Conservation (phyloP, 306 rosid species). For the Glycine soja region DNA sequence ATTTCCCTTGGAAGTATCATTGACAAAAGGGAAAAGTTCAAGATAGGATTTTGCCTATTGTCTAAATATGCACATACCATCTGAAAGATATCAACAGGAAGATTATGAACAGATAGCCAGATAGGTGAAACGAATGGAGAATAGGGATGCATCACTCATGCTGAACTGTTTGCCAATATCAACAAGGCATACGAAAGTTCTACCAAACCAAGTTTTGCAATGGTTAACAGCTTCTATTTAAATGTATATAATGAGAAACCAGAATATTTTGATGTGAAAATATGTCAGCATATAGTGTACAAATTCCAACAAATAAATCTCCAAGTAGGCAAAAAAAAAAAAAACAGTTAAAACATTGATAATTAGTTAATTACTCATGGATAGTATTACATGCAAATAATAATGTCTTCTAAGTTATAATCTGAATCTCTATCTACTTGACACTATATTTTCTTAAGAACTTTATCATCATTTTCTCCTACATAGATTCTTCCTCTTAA, state of each 20-base stretch:
- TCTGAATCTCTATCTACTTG: conserved; percentile 24
- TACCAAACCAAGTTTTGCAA: conserved; percentile 21
- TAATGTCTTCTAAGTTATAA: conserved; percentile 22
- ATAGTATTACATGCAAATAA: conserved; percentile 29
- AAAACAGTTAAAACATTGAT: conserved; percentile 11
- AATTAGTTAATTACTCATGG: conserved; percentile 29
- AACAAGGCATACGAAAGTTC: conserved; percentile 20
- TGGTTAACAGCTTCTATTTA: conserved; percentile 31
- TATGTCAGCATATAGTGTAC: background rate
- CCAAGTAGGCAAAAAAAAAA: conserved; percentile 17
- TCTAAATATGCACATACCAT: conserved; percentile 20
- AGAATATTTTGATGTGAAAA: conserved; percentile 31
- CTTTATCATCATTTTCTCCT: conserved; percentile 14
- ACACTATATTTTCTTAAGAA: conserved; percentile 18
- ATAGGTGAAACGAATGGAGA: conserved; percentile 32
- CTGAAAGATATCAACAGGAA: conserved; percentile 16
- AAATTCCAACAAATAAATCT: conserved; percentile 35
- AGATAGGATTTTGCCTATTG: conserved; percentile 2
- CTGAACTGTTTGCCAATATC: conserved; percentile 17
- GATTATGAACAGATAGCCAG: conserved; percentile 23
- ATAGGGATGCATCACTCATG: conserved; percentile 10
- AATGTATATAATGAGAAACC: conserved; percentile 35
- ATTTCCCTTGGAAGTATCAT: conserved; percentile 28
- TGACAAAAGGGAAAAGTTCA: background rate
- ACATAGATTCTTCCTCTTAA: conserved; percentile 11